These are phyloP conservation scores for Domatiomyces catenatus DNA, from an alignment of 2,329 filamentous ascomycete species.

Conservation along the genomic window DNA sequence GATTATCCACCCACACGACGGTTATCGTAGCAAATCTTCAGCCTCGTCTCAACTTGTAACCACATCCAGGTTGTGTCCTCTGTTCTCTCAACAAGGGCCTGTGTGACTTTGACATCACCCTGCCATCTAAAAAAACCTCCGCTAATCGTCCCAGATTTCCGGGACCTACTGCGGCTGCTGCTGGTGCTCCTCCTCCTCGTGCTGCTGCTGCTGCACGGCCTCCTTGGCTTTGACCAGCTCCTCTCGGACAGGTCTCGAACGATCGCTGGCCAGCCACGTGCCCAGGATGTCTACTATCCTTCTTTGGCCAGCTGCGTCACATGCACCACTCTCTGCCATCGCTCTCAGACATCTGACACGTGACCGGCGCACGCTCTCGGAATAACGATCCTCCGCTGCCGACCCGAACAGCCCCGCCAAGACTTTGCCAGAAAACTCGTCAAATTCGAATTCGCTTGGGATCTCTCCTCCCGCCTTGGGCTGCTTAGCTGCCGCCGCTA, in stretches of 20 bases:
- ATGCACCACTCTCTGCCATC: constrained; percentile 6
- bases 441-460: not conserved
- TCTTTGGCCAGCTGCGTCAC: constrained; percentile 2
- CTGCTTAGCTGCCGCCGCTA: constrained; percentile 1
- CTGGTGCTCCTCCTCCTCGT: not conserved
- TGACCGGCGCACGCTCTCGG: constrained; percentile 11
- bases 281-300: constrained; percentile 16
- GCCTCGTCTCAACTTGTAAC: not conserved
- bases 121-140: too few species aligned
- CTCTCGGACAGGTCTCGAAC: constrained; percentile 22
- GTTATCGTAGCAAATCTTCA: not conserved
- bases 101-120: not conserved
- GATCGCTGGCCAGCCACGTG: constrained; percentile 25
- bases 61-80: not conserved
- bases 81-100: not conserved
- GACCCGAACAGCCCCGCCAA: constrained; percentile 1
- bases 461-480: not conserved
- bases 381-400: not conserved
- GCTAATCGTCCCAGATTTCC: not conserved
- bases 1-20: not conserved
- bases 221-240: constrained; percentile 4
- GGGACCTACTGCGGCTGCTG: not conserved
- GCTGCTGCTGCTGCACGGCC: too few species aligned
- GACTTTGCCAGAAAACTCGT: constrained; percentile 3
- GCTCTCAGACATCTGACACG: constrained; percentile 11